Base-by-base conservation (phyloP, 345 rosid species). In the Euclidium syriacum region DNA sequence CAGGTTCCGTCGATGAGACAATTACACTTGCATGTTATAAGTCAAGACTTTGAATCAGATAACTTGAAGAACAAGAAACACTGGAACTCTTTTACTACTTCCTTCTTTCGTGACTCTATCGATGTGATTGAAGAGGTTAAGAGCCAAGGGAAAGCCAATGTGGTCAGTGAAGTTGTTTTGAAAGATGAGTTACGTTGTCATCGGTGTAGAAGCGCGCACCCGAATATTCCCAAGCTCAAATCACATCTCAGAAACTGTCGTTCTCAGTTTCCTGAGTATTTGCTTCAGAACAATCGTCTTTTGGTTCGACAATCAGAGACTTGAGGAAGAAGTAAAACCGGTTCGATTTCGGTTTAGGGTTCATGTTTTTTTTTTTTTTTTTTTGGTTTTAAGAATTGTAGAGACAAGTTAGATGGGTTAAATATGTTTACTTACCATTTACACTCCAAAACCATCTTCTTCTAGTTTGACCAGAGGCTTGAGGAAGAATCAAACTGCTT, bases 21-120 rank as follows among this genome's bases (percentile, higher is more conserved):
- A 57, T 79, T 94, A 56, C 99, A 94, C 77, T 67, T 90, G 11
- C 99, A 90, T 76, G 91, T 94, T n/a, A n/a, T n/a, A n/a, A n/a
- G n/a, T n/a, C 97, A 94, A 79, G 99, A 94, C 63, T 90, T 94
- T 42, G 76, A 83, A 58, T 90, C 99, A 10, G 77, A 77, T 58
- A 67, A 79, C 54, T 81, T 94, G 58, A 85, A 87, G 83, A 80
- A 85, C 74, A 94, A 90, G 81, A 89, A 85, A 77, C 97, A 90
- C 36, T 94, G 97, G n/a, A n/a, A 90, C 78, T 80, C 97, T 2
- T 90, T 94, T 78, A 90, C n/a, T n/a, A n/a, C 77, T 26, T 73
- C 91, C 8, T 75, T 94, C 67, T 94, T 87, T 33, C 84, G 82
- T 32, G 91, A 90, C 75, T 90, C 97, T 1, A 80, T 81, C 2